Base-by-base conservation (phyloP, 768 basidiomycete genomes). In the Amanita polypyramis region DNA sequence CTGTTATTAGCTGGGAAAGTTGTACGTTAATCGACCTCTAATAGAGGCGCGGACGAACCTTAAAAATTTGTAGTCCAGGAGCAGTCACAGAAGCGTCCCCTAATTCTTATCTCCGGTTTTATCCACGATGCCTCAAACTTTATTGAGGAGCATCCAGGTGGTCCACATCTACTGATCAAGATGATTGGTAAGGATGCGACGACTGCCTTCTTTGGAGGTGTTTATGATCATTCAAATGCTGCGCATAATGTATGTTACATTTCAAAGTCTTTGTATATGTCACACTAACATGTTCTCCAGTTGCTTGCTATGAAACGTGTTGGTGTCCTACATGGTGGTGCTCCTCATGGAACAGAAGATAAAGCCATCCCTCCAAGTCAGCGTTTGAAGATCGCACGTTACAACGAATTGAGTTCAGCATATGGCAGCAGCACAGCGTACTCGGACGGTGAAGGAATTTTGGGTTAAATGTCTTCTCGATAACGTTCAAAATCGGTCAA, bases 161-260 rank as follows among this genome's bases (percentile, higher is more conserved):
- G 93, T 11, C 79, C 82, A 2, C 88, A 93, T 59, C 67, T 91
- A 21, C 68, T 97, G 50, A 76, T 80, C 55, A 86, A 87, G 64
- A 75, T 84, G 62, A 85, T 93, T 56, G 93, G 93, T 49, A 87
- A 79, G 62, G 93, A 95, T 57, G 92, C 87, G 2, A 91, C 91
- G 2, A 88, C 89, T 0, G 91, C 92, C 5, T 96, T 95, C 74
- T 93, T 95, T 58, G 93, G 93, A 52, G 88, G 86, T 51, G 83
- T 92, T 0, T 90, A 90, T 58, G 85, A 87, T 55, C 89, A 91
- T 58, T 88, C 85, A 25, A 91, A 91, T 59, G 85, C 87, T 38
- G 86, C 89, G 5, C 86, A 91, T 62, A 90, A 91, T 58, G 81
- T 83, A 58, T 32, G 80, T 65, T 25, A 4, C 17, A 25, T 15